Percentiles rank a stretch among this genome's conserved stretches.
Conservation (phyloP, 192 early-diverging fungal species). For the Jimgerdemannia flammicorona region DNA sequence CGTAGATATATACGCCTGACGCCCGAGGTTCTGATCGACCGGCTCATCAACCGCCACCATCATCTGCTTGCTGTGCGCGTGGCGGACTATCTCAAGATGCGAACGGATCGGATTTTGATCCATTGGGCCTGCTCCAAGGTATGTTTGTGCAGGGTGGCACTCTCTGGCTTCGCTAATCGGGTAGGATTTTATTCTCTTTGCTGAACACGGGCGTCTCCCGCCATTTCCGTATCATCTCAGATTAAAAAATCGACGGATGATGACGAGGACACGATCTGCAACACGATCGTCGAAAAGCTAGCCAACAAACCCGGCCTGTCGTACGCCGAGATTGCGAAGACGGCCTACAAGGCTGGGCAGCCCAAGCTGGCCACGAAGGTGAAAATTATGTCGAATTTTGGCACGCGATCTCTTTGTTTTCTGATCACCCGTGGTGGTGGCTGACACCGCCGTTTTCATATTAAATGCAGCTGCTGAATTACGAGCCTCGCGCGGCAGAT, state of each 20-base stretch:
- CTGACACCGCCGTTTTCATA: constrained; percentile 3
- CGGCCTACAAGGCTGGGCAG: constrained; percentile 81
- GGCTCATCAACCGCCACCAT: constrained; percentile 78
- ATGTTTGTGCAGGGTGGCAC: neutral
- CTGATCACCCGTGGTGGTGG: neutral
- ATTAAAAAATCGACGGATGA: constrained; percentile 72
- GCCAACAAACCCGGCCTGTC: constrained; percentile 70
- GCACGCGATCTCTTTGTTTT: neutral
- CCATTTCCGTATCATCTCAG: constrained; percentile 16
- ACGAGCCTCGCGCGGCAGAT: constrained; percentile 90
- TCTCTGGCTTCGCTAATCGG: neutral
- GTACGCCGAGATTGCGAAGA: constrained; percentile 89
- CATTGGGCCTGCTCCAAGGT: constrained; percentile 98
- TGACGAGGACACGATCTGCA: constrained; percentile 84
- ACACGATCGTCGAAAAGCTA: constrained; percentile 76
- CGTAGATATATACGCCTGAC: constrained; percentile 48
- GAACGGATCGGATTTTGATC: constrained; percentile 77
- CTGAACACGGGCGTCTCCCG: too few relatives aligned
- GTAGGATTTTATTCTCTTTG: neutral
- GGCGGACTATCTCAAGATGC: constrained; percentile 79
- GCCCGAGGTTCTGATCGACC: constrained; percentile 76
- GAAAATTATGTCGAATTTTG: neutral
- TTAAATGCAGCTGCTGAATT: constrained; percentile 68
- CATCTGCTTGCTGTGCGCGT: constrained; percentile 85
- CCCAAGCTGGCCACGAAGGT: constrained; percentile 81